Evolutionary conservation across 805 yeast genomes (phyloP).

Genomic region (Aciculoconidium aculeatum): DNA sequence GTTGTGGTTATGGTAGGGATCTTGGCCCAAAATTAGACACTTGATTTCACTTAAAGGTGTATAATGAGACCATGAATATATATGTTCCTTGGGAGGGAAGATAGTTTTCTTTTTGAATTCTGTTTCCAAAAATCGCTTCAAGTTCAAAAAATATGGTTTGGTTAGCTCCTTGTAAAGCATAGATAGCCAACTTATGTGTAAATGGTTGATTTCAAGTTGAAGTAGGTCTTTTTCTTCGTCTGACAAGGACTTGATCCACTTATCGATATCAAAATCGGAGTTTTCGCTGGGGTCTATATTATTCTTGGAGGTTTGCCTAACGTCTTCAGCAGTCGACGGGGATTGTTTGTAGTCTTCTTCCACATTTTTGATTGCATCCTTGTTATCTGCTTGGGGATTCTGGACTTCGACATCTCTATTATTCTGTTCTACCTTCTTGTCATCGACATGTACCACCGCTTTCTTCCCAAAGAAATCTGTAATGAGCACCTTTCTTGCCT

Average conservation of each 20-base stretch:
- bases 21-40: conserved; percentile 88
- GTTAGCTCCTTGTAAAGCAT: conserved; percentile 64
- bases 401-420: neutral
- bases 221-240: conserved; percentile 48
- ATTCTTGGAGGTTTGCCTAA: conserved; percentile 2
- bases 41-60: conserved; percentile 72
- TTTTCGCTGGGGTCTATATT: conserved; percentile 6
- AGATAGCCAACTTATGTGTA: conserved; percentile 77
- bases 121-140: conserved; percentile 56
- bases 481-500: conserved; percentile 8
- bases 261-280: conserved; percentile 41
- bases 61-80: conserved; percentile 87
- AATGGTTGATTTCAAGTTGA: conserved; percentile 58
- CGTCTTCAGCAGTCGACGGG: neutral
- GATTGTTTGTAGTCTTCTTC: neutral
- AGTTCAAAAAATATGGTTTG: conserved; percentile 74
- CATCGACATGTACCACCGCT: conserved; percentile 2
- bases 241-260: conserved; percentile 46
- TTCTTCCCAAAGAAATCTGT: conserved; percentile 15
- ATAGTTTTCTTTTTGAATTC: conserved; percentile 46
- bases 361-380: neutral
- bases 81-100: conserved; percentile 72
- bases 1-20: conserved; percentile 87
- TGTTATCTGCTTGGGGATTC: neutral
- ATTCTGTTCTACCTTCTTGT: conserved; percentile 1